A percentile compares a stretch with the other conserved stretches of the same genome.
Conservation (phyloP, 768 basidiomycete genomes). For the Boletus rubroflammeus region DNA sequence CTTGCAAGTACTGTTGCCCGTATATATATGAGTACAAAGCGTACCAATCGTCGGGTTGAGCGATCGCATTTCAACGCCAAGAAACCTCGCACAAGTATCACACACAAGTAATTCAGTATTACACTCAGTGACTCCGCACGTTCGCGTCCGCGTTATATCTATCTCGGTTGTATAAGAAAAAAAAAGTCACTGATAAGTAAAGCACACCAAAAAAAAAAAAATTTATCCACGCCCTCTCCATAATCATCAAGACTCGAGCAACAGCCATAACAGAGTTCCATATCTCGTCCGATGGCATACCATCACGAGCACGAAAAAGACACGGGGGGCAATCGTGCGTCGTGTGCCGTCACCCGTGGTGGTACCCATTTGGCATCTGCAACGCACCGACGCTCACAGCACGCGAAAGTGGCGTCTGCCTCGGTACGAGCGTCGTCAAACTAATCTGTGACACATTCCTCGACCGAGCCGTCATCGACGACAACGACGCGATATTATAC, state of each 20-base stretch:
- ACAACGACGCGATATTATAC: conserved; percentile 38
- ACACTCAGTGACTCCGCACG: neutral
- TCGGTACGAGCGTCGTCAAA: conserved; percentile 49
- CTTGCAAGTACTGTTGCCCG: too few relatives aligned
- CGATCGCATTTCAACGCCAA: too few relatives aligned
- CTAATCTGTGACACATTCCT: conserved; percentile 66
- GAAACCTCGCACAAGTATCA: neutral
- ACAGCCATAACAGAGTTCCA: neutral
- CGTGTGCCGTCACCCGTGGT: conserved; percentile 4
- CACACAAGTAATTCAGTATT: neutral
- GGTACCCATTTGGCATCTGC: conserved; percentile 14
- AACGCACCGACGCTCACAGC: conserved; percentile 24
- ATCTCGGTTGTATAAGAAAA: neutral
- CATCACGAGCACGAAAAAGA: neutral
- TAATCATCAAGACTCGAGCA: neutral
- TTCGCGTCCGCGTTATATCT: neutral
- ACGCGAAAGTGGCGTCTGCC: conserved; percentile 39
- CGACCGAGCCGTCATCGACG: conserved; percentile 50
- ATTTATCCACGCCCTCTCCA: neutral
- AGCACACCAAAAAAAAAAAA: neutral
- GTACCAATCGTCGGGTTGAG: too few relatives aligned
- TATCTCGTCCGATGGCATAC: neutral
- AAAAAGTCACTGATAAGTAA: neutral
- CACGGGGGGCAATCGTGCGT: too few relatives aligned
- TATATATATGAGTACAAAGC: too few relatives aligned